phyloP scores from a whole-genome alignment of 768 basidiomycete species.

The Serendipita vermifera region DNA sequence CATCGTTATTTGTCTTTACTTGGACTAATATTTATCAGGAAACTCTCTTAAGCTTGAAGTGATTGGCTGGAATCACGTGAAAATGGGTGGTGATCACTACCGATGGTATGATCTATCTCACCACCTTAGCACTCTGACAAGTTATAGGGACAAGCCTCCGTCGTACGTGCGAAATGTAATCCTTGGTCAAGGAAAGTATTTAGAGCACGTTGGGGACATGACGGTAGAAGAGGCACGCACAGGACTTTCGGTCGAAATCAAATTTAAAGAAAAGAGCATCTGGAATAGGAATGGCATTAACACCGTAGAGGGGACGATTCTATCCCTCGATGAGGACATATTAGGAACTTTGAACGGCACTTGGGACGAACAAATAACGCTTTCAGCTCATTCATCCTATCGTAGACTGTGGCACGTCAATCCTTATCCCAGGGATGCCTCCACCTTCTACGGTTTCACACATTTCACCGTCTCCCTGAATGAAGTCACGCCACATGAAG shows the following conservation, averaged over 20 bases:
- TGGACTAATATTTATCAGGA: no score
- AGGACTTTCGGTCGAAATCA: constrained; percentile 47
- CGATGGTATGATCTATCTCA: constrained; percentile 55
- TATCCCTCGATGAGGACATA: constrained; percentile 39
- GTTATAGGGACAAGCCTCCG: constrained; percentile 81
- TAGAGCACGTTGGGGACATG: constrained; percentile 75
- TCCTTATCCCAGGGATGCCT: constrained; percentile 59
- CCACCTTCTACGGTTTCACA: constrained; percentile 73
- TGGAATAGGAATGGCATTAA: constrained; percentile 64
- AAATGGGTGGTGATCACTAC: constrained; percentile 53
- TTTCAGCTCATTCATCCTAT: no score
- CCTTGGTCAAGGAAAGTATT: constrained; percentile 81
- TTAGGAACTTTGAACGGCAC: constrained; percentile 66
- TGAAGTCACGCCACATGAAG: constrained; percentile 56
- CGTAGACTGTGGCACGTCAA: constrained; percentile 64
- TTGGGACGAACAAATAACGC: constrained; percentile 72
- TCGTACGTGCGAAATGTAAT: constrained; percentile 81
- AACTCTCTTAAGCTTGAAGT: constrained; percentile 84
- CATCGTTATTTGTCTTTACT: no score
- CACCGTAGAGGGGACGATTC: constrained; percentile 49
- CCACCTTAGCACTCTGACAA: no score
- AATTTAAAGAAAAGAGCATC: constrained; percentile 76
- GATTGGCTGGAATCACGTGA: constrained; percentile 55
- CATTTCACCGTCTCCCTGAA: constrained; percentile 66
- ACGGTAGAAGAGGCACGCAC: constrained; percentile 49